Evolutionary conservation across 805 yeast species (phyloP).

Genomic region (Cephaloascus fragrans): DNA sequence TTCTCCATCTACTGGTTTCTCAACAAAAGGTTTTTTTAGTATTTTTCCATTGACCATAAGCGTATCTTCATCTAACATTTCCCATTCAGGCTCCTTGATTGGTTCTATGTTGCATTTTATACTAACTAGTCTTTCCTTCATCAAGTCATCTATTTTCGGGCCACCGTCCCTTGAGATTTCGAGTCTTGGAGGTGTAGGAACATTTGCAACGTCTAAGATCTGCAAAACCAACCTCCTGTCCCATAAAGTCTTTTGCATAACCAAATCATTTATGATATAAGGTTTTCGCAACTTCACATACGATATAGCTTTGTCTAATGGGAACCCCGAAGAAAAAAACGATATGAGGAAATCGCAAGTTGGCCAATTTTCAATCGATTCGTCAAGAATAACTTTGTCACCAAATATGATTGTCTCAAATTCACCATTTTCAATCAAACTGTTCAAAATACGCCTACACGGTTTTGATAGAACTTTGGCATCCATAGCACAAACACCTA

Average conservation of each 20-base stretch:
- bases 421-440: slow-evolving; percentile 87
- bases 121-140: slow-evolving; percentile 46
- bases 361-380: slow-evolving; percentile 95
- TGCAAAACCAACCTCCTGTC: slow-evolving; percentile 84
- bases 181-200: slow-evolving; percentile 81
- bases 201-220: slow-evolving; percentile 70
- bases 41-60: slow-evolving; percentile 62
- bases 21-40: slow-evolving; percentile 87
- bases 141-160: slow-evolving; percentile 67
- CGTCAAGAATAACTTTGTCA: slow-evolving; percentile 93
- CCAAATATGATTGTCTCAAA: slow-evolving; percentile 96
- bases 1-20: slow-evolving; percentile 98
- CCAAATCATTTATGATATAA: slow-evolving; percentile 76
- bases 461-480: slow-evolving; percentile 94
- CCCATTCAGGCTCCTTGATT: slow-evolving; percentile 67
- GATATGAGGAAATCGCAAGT: slow-evolving; percentile 92
- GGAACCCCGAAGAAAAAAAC: slow-evolving; percentile 94
- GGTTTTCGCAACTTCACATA: slow-evolving; percentile 89
- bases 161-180: slow-evolving; percentile 97
- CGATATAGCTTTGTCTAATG: slow-evolving; percentile 87
- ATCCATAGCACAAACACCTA: slow-evolving; percentile 99
- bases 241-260: slow-evolving; percentile 93
- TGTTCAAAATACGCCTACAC: slow-evolving; percentile 79
- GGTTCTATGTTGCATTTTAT: slow-evolving; percentile 46
- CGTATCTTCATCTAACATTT: slow-evolving; percentile 84